phyloP scores from a whole-genome alignment of 208 protist species.

The Acanthamoeba culbertsoni region DNA sequence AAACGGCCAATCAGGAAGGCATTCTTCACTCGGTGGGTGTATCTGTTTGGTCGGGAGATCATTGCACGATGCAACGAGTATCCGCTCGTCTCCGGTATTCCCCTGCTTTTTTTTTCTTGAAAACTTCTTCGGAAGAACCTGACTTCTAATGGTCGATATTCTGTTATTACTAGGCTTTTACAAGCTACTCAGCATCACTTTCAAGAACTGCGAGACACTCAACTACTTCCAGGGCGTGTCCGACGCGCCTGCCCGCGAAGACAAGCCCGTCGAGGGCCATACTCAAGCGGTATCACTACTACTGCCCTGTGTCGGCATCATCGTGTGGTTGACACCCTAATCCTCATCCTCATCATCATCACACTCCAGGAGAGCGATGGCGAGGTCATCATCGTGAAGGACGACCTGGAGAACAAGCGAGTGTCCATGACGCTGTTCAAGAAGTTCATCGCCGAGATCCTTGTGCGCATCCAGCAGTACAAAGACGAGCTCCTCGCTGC shows the following conservation, averaged over 20 bases:
- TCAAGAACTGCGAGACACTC: constrained; percentile 61
- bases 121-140: no score
- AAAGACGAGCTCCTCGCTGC: constrained; percentile 52
- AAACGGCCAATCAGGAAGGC: neutral
- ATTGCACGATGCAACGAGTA: constrained; percentile 64
- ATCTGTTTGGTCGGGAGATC: constrained; percentile 71
- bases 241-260: neutral
- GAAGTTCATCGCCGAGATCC: constrained; percentile 57
- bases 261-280: neutral
- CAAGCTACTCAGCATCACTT: constrained; percentile 68
- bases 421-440: constrained; percentile 51
- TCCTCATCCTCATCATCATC: neutral
- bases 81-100: constrained; percentile 51
- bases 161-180: constrained; percentile 67
- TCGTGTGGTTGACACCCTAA: neutral
- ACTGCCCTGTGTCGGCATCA: neutral
- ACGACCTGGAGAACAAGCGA: constrained; percentile 46
- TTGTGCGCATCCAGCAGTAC: constrained; percentile 54
- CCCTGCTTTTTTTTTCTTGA: no score
- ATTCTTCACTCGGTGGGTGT: constrained; percentile 65
- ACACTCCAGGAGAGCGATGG: neutral
- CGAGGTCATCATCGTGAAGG: constrained; percentile 15
- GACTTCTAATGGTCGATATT: neutral
- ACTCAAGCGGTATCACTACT: constrained; percentile 42
- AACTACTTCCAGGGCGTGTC: constrained; percentile 66